A percentile compares a stretch with the other conserved stretches of the same genome.
Evolutionary conservation across 1,284 basidiomycete genomes (phyloP).

Genomic region (Ganoderma lingzhi): DNA sequence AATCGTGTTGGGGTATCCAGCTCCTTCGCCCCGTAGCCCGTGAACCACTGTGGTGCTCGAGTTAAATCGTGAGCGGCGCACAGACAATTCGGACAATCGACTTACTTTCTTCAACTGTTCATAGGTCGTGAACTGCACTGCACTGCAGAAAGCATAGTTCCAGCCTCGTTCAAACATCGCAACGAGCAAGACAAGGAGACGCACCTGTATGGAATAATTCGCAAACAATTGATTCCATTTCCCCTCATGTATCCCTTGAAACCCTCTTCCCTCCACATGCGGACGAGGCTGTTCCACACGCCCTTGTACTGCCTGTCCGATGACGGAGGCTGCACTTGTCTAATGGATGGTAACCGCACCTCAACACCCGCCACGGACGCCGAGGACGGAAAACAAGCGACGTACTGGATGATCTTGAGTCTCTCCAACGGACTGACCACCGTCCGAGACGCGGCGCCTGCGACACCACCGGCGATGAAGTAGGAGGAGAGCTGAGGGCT

Average conservation of each 20-base stretch:
- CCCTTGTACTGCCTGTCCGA: slow-evolving; percentile 79
- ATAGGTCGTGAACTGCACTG: slow-evolving; percentile 93
- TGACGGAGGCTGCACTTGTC: slow-evolving; percentile 80
- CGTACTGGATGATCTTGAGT: slow-evolving; percentile 95
- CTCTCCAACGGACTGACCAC: slow-evolving; percentile 93
- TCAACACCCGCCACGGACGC: background rate
- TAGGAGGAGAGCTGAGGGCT: slow-evolving; percentile 71
- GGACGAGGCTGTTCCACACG: slow-evolving; percentile 81
- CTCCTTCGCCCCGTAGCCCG: slow-evolving; percentile 68
- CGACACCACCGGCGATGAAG: slow-evolving; percentile 81
- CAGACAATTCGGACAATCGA: slow-evolving; percentile 18
- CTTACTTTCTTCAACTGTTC: slow-evolving; percentile 87
- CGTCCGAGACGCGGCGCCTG: slow-evolving; percentile 87
- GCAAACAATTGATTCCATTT: slow-evolving; percentile 92
- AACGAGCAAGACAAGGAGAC: slow-evolving; percentile 8
- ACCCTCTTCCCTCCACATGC: slow-evolving; percentile 95
- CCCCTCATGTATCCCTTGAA: slow-evolving; percentile 92
- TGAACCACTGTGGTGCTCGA: slow-evolving; percentile 66
- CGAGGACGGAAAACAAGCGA: slow-evolving; percentile 19
- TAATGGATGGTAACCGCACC: slow-evolving; percentile 39
- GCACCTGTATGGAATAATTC: slow-evolving; percentile 82
- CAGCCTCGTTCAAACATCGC: background rate
- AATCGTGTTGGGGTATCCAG: slow-evolving; percentile 88
- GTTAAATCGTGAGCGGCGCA: slow-evolving; percentile 29
- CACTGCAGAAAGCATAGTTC: slow-evolving; percentile 49